Conservation (phyloP, 2,329 filamentous ascomycete genomes). For the Cladosporium sp. region DNA sequence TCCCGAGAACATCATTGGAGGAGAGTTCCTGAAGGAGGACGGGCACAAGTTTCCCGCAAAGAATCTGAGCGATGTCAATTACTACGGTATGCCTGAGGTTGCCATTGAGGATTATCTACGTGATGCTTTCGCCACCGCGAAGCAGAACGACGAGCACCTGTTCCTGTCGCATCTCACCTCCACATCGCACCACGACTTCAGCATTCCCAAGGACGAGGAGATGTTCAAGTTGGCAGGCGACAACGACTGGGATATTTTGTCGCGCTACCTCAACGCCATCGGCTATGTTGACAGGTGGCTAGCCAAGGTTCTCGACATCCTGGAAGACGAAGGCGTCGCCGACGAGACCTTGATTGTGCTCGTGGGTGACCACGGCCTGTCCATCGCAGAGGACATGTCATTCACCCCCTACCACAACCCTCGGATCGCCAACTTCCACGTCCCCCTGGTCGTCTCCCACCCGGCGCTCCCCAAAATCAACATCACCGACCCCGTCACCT, state of each 20-base stretch:
- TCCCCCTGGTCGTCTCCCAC: constrained; percentile 50
- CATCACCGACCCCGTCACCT: constrained; percentile 44
- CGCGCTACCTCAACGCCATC: constrained; percentile 48
- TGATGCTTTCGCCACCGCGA: constrained; percentile 39
- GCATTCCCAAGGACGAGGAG: constrained; percentile 33
- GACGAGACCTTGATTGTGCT: constrained; percentile 51
- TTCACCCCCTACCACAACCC: constrained; percentile 47
- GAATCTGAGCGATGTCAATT: constrained; percentile 41
- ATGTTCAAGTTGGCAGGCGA: constrained; percentile 11
- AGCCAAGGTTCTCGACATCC: constrained; percentile 42
- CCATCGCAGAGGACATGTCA: constrained; percentile 46
- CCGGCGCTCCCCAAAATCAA: constrained; percentile 47
- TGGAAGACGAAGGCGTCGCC: constrained; percentile 48
- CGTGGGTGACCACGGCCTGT: constrained; percentile 46
- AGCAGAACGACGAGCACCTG: constrained; percentile 37
- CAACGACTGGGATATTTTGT: constrained; percentile 28
- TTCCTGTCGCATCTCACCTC: constrained; percentile 43
- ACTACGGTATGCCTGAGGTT: constrained; percentile 48
- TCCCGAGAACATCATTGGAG: constrained; percentile 35
- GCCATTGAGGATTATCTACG: constrained; percentile 45
- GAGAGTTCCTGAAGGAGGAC: constrained; percentile 36
- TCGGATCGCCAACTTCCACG: constrained; percentile 48
- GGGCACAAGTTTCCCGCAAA: constrained; percentile 18
- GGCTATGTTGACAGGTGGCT: constrained; percentile 46
- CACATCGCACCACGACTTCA: constrained; percentile 49